phyloP scores from a whole-genome alignment of 2,329 filamentous ascomycete genomes.

The Paracorniculantispora psalliotae region DNA sequence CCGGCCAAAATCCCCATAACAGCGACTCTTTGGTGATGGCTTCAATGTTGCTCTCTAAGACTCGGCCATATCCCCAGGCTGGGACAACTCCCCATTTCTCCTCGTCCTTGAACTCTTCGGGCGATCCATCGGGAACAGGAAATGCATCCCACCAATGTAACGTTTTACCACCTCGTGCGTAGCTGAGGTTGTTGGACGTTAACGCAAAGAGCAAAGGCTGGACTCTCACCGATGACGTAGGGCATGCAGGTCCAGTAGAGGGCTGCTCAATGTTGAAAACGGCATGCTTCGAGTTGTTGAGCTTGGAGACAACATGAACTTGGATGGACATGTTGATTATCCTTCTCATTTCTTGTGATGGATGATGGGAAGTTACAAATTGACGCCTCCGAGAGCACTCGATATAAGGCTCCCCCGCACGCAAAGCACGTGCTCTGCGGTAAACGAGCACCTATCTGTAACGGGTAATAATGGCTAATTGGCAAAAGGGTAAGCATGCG shows the following conservation, averaged over 20 bases:
- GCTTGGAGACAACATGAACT: slow-evolving; percentile 7
- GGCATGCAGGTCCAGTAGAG: neutral
- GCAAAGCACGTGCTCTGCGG: too few species aligned
- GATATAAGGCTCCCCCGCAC: too few species aligned
- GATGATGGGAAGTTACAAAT: too few species aligned
- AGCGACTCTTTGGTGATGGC: slow-evolving; percentile 28
- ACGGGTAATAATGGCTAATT: too few species aligned
- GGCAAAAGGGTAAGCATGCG: too few species aligned
- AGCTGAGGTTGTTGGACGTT: slow-evolving; percentile 31
- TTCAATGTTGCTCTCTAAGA: slow-evolving; percentile 35
- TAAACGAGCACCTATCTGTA: too few species aligned
- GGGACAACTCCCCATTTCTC: slow-evolving; percentile 40
- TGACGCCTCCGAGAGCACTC: too few species aligned
- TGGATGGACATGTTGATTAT: too few species aligned
- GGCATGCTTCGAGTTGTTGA: slow-evolving; percentile 2
- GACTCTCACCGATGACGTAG: slow-evolving; percentile 26
- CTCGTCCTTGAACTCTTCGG: slow-evolving; percentile 30
- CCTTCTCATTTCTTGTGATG: too few species aligned
- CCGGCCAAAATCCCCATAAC: slow-evolving; percentile 41
- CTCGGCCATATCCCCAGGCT: slow-evolving; percentile 43
- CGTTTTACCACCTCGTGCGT: slow-evolving; percentile 25
- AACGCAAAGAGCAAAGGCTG: slow-evolving; percentile 26
- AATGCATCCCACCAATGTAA: slow-evolving; percentile 39
- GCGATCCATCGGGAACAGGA: slow-evolving; percentile 32
- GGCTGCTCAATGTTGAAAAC: neutral